Evolutionary conservation across 352 stramenopile genomes (phyloP), one percentile per base, ranked within the genome.

Genomic region (Pythium vanterpoolii): DNA sequence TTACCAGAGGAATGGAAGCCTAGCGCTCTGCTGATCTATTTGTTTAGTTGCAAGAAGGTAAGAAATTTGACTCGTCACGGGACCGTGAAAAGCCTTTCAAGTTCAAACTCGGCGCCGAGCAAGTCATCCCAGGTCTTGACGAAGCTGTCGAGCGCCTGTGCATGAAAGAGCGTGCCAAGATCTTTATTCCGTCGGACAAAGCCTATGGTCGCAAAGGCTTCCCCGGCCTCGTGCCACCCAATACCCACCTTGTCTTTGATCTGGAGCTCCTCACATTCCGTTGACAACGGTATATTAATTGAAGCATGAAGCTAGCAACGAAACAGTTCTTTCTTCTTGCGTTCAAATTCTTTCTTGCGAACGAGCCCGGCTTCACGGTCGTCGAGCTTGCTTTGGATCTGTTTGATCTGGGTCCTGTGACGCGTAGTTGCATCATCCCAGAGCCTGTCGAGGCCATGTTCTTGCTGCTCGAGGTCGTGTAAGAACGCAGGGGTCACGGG

Each of bases 181-280:
- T 97, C 13, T 93, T 87, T 47, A 86, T 96, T n/a, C 86, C 89
- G 27, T 66, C 86, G 2, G 75, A 89, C 64, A 90, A 95, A 59
- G 89, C 83, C 2, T 97, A 96, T 62, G 87, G 87, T 21, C 73
- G 82, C 31, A 89, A 86, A 67, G 87, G 87, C 18, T 94, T 95
- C 55, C 82, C 83, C 13, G 85, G 83, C 10, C 76, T 95, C n/a
- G 73, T 98, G 33, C 90, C 92, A 2, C 89, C 90, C 34, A 96
- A 98, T 72, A 96, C 89, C 24, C 90, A 96, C 66, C 72, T 98
- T 24, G 83, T 94, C 24, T 98, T 98, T 62, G 93, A 97, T 64
- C 79, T 98, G 13, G 92, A 98, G 60, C 67, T 98, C 18, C 65
- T 97, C 27, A 87, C 86, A 51, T 94, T 93, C 58, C 79, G 83